These are phyloP conservation scores for Komagataella populi DNA, from an alignment of 805 yeast genomes.

Conservation along the genomic window DNA sequence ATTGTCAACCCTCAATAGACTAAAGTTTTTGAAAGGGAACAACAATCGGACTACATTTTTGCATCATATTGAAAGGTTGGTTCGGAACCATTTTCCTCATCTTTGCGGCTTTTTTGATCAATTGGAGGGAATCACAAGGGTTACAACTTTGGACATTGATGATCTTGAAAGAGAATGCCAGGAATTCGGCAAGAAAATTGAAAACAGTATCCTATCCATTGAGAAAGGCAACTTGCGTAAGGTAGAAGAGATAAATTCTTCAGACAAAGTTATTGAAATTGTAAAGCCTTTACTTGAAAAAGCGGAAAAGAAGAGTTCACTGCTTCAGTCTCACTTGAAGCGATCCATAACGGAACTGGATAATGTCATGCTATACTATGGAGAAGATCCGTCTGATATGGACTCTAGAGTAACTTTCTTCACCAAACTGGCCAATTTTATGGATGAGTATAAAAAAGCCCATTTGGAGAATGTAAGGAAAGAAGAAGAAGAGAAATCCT, in stretches of 20 bases:
- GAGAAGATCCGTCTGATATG: slow-evolving; percentile 50
- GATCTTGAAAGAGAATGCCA: slow-evolving; percentile 45
- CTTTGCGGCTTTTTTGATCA: slow-evolving; percentile 49
- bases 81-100: slow-evolving; percentile 56
- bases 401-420: slow-evolving; percentile 47
- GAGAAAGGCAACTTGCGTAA: slow-evolving; percentile 57
- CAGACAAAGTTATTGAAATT: slow-evolving; percentile 43
- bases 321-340: slow-evolving; percentile 35
- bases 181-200: slow-evolving; percentile 36
- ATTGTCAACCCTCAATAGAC: slow-evolving; percentile 51
- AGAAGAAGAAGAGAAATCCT: slow-evolving; percentile 56
- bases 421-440: slow-evolving; percentile 45
- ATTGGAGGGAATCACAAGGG: slow-evolving; percentile 33
- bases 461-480: slow-evolving; percentile 50
- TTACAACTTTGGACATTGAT: slow-evolving; percentile 50
- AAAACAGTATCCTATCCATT: slow-evolving; percentile 37
- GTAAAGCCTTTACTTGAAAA: slow-evolving; percentile 29
- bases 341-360: slow-evolving; percentile 39
- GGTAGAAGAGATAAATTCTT: slow-evolving; percentile 47
- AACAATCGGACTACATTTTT: slow-evolving; percentile 58
- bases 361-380: slow-evolving; percentile 53
- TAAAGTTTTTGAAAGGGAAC: slow-evolving; percentile 59
- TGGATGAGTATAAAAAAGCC: slow-evolving; percentile 47
- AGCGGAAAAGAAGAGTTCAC: slow-evolving; percentile 31
- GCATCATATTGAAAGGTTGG: slow-evolving; percentile 59